Conservation (phyloP, 352 stramenopile genomes). For the Phytophthora kernoviae region DNA sequence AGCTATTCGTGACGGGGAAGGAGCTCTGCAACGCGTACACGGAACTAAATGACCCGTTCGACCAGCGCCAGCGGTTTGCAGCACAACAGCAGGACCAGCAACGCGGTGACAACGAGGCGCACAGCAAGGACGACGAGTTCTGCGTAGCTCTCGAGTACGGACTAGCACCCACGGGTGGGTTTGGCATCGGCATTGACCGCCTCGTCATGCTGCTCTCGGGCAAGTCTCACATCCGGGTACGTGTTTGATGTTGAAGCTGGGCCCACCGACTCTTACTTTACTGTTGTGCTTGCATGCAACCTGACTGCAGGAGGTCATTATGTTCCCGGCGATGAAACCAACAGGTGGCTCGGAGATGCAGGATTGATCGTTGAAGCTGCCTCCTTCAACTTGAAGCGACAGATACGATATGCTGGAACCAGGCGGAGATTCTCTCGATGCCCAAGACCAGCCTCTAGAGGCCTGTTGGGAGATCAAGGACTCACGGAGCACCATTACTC, state of each 20-base stretch:
- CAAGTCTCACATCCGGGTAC: slow-evolving; percentile 96
- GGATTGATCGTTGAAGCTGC: slow-evolving; percentile 23
- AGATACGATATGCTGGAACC: neutral
- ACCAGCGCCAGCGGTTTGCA: slow-evolving; percentile 96
- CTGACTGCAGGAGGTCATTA: slow-evolving; percentile 94
- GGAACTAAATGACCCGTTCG: slow-evolving; percentile 98
- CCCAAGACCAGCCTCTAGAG: too few relatives aligned
- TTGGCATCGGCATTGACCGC: slow-evolving; percentile 97
- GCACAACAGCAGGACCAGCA: slow-evolving; percentile 90
- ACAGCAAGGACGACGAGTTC: slow-evolving; percentile 97
- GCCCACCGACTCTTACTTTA: slow-evolving; percentile 1
- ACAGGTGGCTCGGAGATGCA: slow-evolving; percentile 26
- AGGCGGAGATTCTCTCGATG: slow-evolving; percentile 5
- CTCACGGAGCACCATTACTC: too few relatives aligned
- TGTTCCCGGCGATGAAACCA: slow-evolving; percentile 99
- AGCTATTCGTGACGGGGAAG: slow-evolving; percentile 96
- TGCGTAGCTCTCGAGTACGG: slow-evolving; percentile 98
- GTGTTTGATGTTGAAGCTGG: slow-evolving; percentile 16
- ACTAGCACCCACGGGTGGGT: slow-evolving; percentile 96
- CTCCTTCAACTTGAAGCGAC: slow-evolving; percentile 22
- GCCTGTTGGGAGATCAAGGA: too few relatives aligned
- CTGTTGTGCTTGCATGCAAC: slow-evolving; percentile 3
- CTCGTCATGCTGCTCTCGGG: slow-evolving; percentile 99
- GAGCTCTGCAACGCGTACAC: slow-evolving; percentile 99
- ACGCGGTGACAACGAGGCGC: slow-evolving; percentile 85